Evolutionary conservation across 176 grass and related monocot genomes (phyloP).

Genomic region (Rhipidocladum racemiflorum): DNA sequence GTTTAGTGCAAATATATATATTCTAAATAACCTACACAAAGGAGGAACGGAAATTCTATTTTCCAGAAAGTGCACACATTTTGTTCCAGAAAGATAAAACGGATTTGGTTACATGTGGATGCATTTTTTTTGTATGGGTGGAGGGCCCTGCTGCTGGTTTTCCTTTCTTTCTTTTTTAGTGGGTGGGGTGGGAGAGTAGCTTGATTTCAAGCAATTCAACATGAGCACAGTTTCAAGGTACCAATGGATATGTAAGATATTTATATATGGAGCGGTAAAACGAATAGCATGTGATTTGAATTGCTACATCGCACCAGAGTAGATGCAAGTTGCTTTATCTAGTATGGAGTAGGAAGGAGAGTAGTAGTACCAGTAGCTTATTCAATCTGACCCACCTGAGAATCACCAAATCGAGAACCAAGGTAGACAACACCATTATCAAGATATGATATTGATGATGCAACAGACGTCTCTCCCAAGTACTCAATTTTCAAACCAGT

Average conservation of each 20-base stretch:
- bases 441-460: slow-evolving; percentile 95
- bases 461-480: slow-evolving; percentile 90
- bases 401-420: slow-evolving; percentile 98
- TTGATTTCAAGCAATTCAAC: background rate
- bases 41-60: background rate
- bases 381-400: slow-evolving; percentile 59
- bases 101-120: background rate
- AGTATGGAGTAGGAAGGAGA: background rate
- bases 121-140: background rate
- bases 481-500: slow-evolving; percentile 96
- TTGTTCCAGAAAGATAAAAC: background rate
- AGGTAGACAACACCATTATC: slow-evolving; percentile 97
- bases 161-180: background rate
- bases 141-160: background rate
- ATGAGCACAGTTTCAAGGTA: background rate
- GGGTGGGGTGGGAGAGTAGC: background rate
- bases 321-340: background rate
- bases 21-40: slow-evolving; percentile 13
- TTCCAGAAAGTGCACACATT: background rate
- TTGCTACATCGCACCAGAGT: background rate
- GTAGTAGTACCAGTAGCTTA: background rate
- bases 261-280: background rate
- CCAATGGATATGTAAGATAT: background rate
- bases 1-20: background rate
- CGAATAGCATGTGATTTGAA: background rate